Conservation (phyloP, 768 basidiomycete species). For the Tricholoma matsutake region DNA sequence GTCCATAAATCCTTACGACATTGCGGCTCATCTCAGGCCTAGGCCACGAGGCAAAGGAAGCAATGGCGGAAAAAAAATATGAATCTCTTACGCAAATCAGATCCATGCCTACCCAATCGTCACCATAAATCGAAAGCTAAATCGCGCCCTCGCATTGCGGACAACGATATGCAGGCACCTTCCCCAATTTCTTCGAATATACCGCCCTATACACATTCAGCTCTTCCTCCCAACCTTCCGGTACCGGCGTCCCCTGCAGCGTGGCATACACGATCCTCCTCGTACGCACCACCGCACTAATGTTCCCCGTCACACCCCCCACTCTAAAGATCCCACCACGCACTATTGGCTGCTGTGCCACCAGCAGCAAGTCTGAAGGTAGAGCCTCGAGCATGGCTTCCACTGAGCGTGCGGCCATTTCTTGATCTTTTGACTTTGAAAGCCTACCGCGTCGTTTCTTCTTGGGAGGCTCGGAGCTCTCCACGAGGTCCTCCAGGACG, state of each 20-base stretch:
- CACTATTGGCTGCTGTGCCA: constrained; percentile 54
- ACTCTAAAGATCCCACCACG: constrained; percentile 35
- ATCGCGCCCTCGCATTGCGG: constrained; percentile 44
- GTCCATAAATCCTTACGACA: background rate
- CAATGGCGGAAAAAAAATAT: background rate
- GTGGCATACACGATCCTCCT: constrained; percentile 43
- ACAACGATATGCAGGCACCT: constrained; percentile 34
- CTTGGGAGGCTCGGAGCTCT: constrained; percentile 6
- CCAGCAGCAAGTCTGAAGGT: constrained; percentile 35
- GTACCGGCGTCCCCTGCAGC: constrained; percentile 29
- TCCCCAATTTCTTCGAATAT: constrained; percentile 15
- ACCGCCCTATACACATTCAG: constrained; percentile 18
- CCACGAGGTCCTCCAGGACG: background rate
- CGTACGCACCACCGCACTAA: constrained; percentile 43
- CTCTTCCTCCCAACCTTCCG: constrained; percentile 40
- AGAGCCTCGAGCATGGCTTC: constrained; percentile 20
- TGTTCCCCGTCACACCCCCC: constrained; percentile 52
- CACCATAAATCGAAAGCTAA: constrained; percentile 20
- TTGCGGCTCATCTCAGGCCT: background rate
- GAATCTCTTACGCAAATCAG: background rate
- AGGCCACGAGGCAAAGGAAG: background rate
- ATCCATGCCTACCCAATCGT: background rate
- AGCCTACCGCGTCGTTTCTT: constrained; percentile 7
- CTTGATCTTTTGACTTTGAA: background rate
- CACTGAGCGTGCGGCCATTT: background rate